phyloP scores from a whole-genome alignment of 1,139 yeast species.

The Nakaseomyces sp. region DNA sequence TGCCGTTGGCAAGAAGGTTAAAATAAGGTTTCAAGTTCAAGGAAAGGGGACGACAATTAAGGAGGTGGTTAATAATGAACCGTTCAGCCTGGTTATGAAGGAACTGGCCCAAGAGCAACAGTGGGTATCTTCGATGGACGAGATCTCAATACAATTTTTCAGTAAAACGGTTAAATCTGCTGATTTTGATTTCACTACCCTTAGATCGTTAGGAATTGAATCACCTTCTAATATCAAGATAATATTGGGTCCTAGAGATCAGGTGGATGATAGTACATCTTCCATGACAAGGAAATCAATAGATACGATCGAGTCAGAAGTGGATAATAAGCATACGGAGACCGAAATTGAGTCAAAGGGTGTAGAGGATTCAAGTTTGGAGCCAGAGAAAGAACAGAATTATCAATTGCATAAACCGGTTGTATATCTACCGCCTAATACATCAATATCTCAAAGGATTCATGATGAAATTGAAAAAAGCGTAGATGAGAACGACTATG shows the following conservation, averaged over 20 bases:
- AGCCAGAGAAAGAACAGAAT: too few species aligned
- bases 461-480: constrained; percentile 10
- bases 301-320: background rate
- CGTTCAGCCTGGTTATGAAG: constrained; percentile 11
- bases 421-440: constrained; percentile 11
- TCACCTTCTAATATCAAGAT: constrained; percentile 16
- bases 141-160: constrained; percentile 18
- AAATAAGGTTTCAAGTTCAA: constrained; percentile 20
- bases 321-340: background rate
- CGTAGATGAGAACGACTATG: constrained; percentile 31
- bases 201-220: constrained; percentile 20
- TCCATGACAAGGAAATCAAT: background rate
- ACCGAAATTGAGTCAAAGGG: too few species aligned
- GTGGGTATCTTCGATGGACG: constrained; percentile 5
- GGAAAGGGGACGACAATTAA: constrained; percentile 15
- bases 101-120: constrained; percentile 3
- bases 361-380: background rate
- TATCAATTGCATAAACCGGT: constrained; percentile 9
- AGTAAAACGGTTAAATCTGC: constrained; percentile 11
- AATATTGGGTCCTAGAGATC: constrained; percentile 1
- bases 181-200: constrained; percentile 14
- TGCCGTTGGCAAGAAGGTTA: constrained; percentile 9
- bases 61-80: constrained; percentile 9
- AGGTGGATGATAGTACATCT: background rate
- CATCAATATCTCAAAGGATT: constrained; percentile 1